These are phyloP conservation scores for Beauveria rudraprayagi DNA, from an alignment of 2,329 filamentous ascomycete species.

Conservation along the genomic window DNA sequence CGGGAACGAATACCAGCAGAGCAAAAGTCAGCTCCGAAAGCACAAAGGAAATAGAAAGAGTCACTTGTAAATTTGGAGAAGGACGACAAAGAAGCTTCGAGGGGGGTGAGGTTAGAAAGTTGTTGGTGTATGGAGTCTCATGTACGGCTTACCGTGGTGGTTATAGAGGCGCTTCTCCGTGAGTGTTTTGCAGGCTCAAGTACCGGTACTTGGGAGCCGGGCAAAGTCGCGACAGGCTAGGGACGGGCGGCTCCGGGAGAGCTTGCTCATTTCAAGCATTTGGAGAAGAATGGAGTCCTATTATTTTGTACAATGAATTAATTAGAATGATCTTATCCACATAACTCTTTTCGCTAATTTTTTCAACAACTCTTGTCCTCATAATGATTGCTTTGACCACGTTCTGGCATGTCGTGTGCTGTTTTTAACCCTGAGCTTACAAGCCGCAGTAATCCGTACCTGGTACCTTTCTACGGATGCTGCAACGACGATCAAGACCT, in stretches of 20 bases:
- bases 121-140: too few species aligned
- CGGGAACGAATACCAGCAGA: neutral
- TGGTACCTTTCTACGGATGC: too few species aligned
- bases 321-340: neutral
- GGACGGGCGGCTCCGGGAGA: constrained; percentile 9
- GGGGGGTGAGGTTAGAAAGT: neutral
- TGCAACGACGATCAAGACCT: neutral
- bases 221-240: constrained; percentile 4
- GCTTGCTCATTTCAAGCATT: neutral
- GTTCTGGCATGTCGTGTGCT: neutral
- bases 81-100: too few species aligned
- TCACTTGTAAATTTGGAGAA: too few species aligned
- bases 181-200: too few species aligned
- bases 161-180: neutral
- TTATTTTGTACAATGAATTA: neutral
- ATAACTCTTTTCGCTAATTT: neutral
- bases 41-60: neutral
- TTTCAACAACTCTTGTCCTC: neutral
- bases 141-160: too few species aligned
- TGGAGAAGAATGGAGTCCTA: constrained; percentile 2
- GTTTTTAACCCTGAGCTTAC: neutral
- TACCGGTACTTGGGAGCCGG: neutral
- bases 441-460: neutral
- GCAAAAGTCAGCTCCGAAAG: neutral
- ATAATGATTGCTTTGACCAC: neutral